These are phyloP conservation scores for Pythium rhizo-oryzae DNA, from an alignment of 352 stramenopile genomes.

Conservation along the genomic window DNA sequence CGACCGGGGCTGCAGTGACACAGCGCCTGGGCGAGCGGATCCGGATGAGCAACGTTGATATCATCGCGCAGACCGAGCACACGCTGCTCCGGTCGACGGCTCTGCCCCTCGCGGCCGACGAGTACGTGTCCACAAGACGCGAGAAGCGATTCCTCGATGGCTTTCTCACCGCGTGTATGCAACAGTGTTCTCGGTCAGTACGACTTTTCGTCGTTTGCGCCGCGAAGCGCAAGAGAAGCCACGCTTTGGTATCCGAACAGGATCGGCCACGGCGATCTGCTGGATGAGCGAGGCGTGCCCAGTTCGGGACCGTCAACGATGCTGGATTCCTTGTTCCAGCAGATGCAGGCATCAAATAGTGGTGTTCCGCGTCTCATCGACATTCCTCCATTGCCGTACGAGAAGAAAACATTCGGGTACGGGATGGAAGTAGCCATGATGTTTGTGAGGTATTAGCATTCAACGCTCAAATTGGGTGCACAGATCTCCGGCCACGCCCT, in stretches of 20 bases:
- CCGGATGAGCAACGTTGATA: conserved; percentile 46
- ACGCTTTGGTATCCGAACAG: conserved; percentile 28
- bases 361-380: conserved; percentile 19
- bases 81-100: conserved; percentile 19
- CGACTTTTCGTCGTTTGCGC: conserved; percentile 18
- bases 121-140: conserved; percentile 28
- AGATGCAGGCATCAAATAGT: background rate
- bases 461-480: background rate
- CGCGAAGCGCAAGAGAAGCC: conserved; percentile 5
- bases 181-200: conserved; percentile 11
- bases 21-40: conserved; percentile 59
- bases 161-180: background rate
- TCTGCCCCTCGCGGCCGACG: conserved; percentile 40
- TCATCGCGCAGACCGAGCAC: conserved; percentile 47
- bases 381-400: background rate
- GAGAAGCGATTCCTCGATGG: background rate
- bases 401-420: background rate
- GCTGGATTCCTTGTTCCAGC: conserved; percentile 12
- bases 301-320: background rate
- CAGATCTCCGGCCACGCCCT: background rate
- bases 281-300: background rate
- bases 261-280: background rate
- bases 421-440: background rate
- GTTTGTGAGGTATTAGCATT: background rate
- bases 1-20: background rate